A percentile compares a stretch with the other conserved stretches of the same genome.
Evolutionary conservation across 1,139 yeast species (phyloP).

Genomic region (Saccharomyces hybrid): DNA sequence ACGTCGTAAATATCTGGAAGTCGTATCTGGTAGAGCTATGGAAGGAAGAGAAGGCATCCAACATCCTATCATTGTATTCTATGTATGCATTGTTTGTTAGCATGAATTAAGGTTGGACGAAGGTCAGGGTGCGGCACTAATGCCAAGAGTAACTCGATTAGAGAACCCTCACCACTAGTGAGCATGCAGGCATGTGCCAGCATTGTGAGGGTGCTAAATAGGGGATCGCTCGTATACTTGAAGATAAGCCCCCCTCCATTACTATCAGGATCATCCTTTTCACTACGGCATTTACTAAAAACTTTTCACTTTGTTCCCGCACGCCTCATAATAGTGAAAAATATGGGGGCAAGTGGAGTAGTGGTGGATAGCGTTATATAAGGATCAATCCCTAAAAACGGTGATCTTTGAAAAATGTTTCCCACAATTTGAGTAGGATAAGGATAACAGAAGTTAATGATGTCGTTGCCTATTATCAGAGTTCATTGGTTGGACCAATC

Average conservation of each 20-base stretch:
- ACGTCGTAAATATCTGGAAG: not conserved
- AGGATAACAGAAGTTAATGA: not conserved
- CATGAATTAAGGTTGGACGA: not conserved
- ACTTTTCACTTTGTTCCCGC: not conserved
- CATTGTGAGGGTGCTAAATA: not conserved
- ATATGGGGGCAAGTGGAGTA: not conserved
- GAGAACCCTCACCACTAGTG: not conserved
- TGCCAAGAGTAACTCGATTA: not conserved
- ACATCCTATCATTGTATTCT: not conserved
- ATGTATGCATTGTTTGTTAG: not conserved
- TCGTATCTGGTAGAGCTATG: not conserved
- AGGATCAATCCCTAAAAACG: not conserved
- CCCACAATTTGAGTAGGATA: not conserved
- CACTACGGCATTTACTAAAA: not conserved
- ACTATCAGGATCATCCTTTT: not conserved
- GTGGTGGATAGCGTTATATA: not conserved
- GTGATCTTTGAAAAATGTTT: not conserved
- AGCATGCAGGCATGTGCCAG: not conserved
- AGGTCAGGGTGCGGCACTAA: not conserved
- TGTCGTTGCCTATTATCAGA: constrained; percentile 18
- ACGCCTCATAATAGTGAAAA: constrained; percentile 24
- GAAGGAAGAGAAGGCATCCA: not conserved
- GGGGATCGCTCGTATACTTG: not conserved
- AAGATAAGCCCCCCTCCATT: not conserved
- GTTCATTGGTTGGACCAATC: constrained; percentile 44